Evolutionary conservation across 495 filamentous ascomycete genomes (phyloP), one percentile per base, ranked within the genome.

Genomic region (Penicillium chermesinum): DNA sequence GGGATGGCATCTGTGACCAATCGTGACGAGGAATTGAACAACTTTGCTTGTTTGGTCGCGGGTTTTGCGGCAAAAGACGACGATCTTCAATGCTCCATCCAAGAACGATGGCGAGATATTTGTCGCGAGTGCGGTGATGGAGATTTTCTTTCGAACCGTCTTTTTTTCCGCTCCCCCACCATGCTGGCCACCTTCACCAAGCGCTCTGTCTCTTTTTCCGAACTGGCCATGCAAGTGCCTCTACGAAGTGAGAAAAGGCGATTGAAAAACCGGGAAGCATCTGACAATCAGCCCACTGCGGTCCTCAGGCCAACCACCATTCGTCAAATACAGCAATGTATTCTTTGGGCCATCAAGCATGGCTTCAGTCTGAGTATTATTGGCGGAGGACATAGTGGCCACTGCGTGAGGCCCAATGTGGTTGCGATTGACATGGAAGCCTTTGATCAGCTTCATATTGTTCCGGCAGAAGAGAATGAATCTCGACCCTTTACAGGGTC

Each of bases 361-460:
- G 49, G 50, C 13, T 44, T 71, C 22, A 59, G 72, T 42, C 61
- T 85, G 48, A 78, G 74, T 9, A 65, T 83, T 40, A 17, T 83
- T 41, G 78, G 79, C 21, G 82, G 80, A 19, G 69, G 81, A 47
- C 80, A 85, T 57, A 79, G 79, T 54, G 79, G 72, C 43, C 76
- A 83, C 50, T 82, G 80, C 62, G 52, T 80, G 42, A 64, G 64
- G 71, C 63, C 76, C 38, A 67, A 72, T 49, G 72, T 81, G 34
- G 73, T 82, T 42, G 55, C 77, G 17, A 58, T 85, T 22, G 78
- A 83, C 48, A 83, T 85, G 79, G 42, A 66, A 34, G 67, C 71
- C 19, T 84, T 83, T 67, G 57, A 79, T 52, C 52, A 74, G 58
- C 61, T 81, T 52, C 60, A 74, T 52, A 64, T 81, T 60, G 41